Conservation (phyloP, 306 rosid species). For the Mimosa pudica region DNA sequence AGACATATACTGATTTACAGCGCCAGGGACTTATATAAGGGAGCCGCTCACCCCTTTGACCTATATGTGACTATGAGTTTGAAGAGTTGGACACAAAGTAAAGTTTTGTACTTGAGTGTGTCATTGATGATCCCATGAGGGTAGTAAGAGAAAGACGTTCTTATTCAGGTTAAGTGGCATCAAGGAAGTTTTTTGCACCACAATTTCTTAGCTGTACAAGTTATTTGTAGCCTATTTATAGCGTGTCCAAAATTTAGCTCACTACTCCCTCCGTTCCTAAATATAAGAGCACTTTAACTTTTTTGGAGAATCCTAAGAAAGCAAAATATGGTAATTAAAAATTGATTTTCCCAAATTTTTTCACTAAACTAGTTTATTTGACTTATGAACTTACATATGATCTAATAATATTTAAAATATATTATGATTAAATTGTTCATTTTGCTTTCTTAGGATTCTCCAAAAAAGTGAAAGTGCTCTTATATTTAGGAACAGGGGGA, state of each 20-base stretch:
- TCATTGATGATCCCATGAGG: conserved; percentile 2
- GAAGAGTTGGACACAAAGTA: conserved; percentile 15
- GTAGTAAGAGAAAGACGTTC: neutral
- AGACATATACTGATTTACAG: conserved; percentile 93
- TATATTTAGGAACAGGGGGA: too few relatives aligned
- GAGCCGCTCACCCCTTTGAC: conserved; percentile 10
- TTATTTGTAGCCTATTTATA: neutral
- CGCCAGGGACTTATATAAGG: conserved; percentile 88
- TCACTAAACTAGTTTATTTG: too few relatives aligned
- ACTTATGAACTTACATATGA: too few relatives aligned
- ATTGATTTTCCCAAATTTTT: too few relatives aligned
- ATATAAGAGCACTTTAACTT: too few relatives aligned
- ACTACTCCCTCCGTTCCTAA: too few relatives aligned
- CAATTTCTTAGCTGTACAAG: neutral
- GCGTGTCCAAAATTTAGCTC: neutral
- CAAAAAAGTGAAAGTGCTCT: too few relatives aligned
- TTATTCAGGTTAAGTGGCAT: neutral
- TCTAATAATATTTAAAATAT: too few relatives aligned
- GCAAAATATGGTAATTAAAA: too few relatives aligned
- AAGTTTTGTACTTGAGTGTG: conserved; percentile 1
- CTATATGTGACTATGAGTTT: neutral
- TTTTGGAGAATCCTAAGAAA: too few relatives aligned
- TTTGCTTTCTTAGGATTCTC: too few relatives aligned
- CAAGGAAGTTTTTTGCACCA: neutral
- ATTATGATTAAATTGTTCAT: too few relatives aligned